Evolutionary conservation across 768 basidiomycete genomes (phyloP).

Genomic region (Boletus insuetus): DNA sequence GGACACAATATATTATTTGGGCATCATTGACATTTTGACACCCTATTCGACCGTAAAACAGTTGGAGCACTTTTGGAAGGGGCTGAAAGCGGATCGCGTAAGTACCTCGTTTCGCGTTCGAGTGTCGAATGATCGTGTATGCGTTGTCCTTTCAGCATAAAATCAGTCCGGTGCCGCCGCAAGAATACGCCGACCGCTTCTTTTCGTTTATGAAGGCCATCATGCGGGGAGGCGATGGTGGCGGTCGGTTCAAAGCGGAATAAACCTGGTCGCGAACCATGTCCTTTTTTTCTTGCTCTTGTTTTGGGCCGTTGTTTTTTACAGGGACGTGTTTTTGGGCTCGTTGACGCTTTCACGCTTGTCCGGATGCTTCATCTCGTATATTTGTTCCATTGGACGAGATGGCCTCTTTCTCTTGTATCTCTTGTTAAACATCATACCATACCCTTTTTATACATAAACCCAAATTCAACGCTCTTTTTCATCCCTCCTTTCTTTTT

Average conservation of each 20-base stretch:
- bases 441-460: too few relatives aligned
- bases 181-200: conserved; percentile 88
- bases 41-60: conserved; percentile 79
- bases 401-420: not conserved
- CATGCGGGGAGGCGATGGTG: conserved; percentile 79
- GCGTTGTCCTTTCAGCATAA: conserved; percentile 59
- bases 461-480: not conserved
- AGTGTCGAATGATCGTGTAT: conserved; percentile 6
- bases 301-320: too few relatives aligned
- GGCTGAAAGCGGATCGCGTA: conserved; percentile 81
- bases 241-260: conserved; percentile 47
- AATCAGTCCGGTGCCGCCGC: conserved; percentile 89
- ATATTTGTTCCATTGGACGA: not conserved
- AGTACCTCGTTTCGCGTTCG: conserved; percentile 32
- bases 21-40: conserved; percentile 95
- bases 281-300: not conserved
- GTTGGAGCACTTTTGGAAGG: conserved; percentile 91
- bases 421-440: not conserved
- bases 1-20: conserved; percentile 88
- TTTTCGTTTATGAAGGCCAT: conserved; percentile 80
- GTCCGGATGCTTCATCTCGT: conserved; percentile 15
- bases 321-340: too few relatives aligned
- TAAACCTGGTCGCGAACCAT: conserved; percentile 10
- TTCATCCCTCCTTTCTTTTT: not conserved
- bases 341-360: not conserved